These are phyloP conservation scores for Zasmidium angulare DNA, from an alignment of 2,329 filamentous ascomycete species.

Conservation along the genomic window DNA sequence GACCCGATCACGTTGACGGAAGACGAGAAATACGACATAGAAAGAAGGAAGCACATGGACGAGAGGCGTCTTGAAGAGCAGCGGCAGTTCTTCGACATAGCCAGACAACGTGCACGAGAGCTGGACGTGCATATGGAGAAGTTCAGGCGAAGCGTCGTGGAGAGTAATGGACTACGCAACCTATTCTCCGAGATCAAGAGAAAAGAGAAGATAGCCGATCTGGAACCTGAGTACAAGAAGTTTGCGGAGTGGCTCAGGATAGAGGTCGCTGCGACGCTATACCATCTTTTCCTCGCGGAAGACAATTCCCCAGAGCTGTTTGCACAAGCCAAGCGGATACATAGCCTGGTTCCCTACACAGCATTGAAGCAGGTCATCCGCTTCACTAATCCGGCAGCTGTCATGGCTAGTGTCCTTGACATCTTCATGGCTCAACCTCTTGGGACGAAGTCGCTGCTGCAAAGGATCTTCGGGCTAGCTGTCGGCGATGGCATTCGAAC, in stretches of 20 bases:
- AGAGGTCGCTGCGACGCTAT: slow-evolving; percentile 93
- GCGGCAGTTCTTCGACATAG: slow-evolving; percentile 92
- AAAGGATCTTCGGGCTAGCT: slow-evolving; percentile 90
- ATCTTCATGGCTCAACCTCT: slow-evolving; percentile 96
- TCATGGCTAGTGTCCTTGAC: slow-evolving; percentile 94
- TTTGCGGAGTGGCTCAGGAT: slow-evolving; percentile 98
- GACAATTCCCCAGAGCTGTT: slow-evolving; percentile 97
- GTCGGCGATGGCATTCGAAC: slow-evolving; percentile 85
- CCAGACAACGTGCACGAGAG: slow-evolving; percentile 82
- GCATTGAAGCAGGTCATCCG: slow-evolving; percentile 95
- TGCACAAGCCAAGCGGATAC: slow-evolving; percentile 88
- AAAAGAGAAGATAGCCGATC: slow-evolving; percentile 80
- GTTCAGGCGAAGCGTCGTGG: slow-evolving; percentile 66
- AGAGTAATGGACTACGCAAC: slow-evolving; percentile 82
- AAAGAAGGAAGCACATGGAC: slow-evolving; percentile 77
- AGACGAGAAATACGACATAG: slow-evolving; percentile 80
- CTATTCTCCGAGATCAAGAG: slow-evolving; percentile 91
- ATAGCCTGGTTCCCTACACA: slow-evolving; percentile 90
- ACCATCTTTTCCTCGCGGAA: slow-evolving; percentile 95
- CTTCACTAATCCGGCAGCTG: slow-evolving; percentile 91
- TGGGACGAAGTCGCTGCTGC: slow-evolving; percentile 82
- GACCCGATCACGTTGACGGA: slow-evolving; percentile 73
- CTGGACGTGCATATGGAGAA: slow-evolving; percentile 97
- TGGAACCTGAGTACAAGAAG: slow-evolving; percentile 94
- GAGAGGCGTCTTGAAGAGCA: slow-evolving; percentile 89